phyloP scores from a whole-genome alignment of 2,329 filamentous ascomycete genomes.

The Fusarium zealandicum region DNA sequence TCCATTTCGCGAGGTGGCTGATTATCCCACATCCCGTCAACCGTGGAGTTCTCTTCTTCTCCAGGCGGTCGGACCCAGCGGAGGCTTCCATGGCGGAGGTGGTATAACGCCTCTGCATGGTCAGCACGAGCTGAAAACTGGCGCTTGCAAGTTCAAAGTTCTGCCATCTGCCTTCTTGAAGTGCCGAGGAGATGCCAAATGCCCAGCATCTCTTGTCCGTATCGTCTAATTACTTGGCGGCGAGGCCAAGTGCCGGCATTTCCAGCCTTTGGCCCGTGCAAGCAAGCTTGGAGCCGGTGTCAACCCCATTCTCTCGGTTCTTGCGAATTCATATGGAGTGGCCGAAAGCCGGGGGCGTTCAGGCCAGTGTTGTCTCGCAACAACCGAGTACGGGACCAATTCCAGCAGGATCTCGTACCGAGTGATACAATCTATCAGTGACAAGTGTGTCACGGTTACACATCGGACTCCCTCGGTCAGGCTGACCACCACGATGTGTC shows the following conservation, averaged over 20 bases:
- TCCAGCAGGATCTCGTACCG: conserved; percentile 8
- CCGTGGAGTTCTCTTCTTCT: conserved; percentile 16
- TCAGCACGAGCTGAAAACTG: conserved; percentile 24
- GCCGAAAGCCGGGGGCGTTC: not conserved
- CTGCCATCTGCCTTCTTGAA: not conserved
- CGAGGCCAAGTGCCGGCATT: not conserved
- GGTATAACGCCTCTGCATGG: conserved; percentile 17
- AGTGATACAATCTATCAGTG: conserved; percentile 22
- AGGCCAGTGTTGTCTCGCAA: not conserved
- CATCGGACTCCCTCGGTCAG: not conserved
- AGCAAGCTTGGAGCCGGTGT: conserved; percentile 11
- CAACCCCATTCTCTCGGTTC: conserved; percentile 22
- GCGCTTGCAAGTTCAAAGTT: conserved; percentile 9
- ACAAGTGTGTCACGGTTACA: conserved; percentile 2
- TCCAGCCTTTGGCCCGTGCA: conserved; percentile 18
- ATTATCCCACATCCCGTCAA: conserved; percentile 9
- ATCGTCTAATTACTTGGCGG: not conserved
- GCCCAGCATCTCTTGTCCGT: not conserved
- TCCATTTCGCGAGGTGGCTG: not conserved
- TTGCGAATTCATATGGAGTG: conserved; percentile 2
- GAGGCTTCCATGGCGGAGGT: conserved; percentile 16
- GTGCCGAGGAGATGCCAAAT: conserved; percentile 9
- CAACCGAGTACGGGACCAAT: conserved; percentile 5
- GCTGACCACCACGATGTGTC: conserved; percentile 13
- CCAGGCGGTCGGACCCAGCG: conserved; percentile 26